Percentiles rank a stretch among this genome's conserved stretches.
These are phyloP conservation scores for Cordyceps farinosa DNA, from an alignment of 2,329 filamentous ascomycete species.

Conservation along the genomic window DNA sequence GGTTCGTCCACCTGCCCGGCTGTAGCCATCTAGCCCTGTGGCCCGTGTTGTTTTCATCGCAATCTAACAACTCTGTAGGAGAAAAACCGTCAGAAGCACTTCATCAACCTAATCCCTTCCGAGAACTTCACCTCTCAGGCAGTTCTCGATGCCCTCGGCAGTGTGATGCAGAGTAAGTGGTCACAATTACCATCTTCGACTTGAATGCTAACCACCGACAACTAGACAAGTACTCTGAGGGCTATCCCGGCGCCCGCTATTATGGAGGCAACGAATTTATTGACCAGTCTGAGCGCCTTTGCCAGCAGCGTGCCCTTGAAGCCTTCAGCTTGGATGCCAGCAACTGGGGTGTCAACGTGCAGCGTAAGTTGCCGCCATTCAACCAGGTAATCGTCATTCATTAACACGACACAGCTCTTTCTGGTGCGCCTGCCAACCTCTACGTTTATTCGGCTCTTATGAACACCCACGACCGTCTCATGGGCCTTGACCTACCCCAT, in stretches of 20 bases:
- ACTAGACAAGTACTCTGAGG: conserved; percentile 94
- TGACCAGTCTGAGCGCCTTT: conserved; percentile 82
- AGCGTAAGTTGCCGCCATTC: conserved; percentile 55
- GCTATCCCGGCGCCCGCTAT: conserved; percentile 93
- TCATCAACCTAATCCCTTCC: conserved; percentile 94
- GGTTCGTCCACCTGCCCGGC: conserved; percentile 47
- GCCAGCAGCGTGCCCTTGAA: conserved; percentile 84
- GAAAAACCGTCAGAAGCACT: conserved; percentile 94
- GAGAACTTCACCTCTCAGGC: conserved; percentile 95
- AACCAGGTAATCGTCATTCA: not conserved
- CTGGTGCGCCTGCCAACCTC: conserved; percentile 69
- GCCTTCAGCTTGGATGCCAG: conserved; percentile 78
- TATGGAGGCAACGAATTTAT: conserved; percentile 98
- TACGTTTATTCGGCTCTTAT: conserved; percentile 96
- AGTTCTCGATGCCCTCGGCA: conserved; percentile 85
- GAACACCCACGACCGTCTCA: conserved; percentile 88
- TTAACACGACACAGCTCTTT: conserved; percentile 59
- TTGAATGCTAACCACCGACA: conserved; percentile 29
- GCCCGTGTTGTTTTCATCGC: not conserved
- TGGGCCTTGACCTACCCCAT: conserved; percentile 95
- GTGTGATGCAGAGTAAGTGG: conserved; percentile 83
- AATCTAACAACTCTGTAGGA: conserved; percentile 54
- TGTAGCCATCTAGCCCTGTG: not conserved
- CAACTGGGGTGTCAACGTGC: conserved; percentile 96
- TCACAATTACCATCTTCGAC: conserved; percentile 16